phyloP scores from a whole-genome alignment of 2,329 filamentous ascomycete genomes.

The Colletotrichum noveboracense region DNA sequence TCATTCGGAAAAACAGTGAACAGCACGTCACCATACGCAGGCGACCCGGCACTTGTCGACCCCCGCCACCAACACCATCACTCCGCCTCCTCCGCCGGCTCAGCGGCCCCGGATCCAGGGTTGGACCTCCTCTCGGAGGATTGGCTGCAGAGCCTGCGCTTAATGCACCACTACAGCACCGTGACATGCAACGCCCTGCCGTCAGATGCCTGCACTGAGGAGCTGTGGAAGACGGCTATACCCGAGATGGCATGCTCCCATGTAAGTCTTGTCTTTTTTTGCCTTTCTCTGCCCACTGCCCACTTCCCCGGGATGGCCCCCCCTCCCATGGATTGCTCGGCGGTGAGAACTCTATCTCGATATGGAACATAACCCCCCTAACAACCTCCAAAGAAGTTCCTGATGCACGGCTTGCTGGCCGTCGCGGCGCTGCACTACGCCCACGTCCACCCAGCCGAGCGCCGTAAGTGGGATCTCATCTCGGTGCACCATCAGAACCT shows the following conservation, averaged over 20 bases:
- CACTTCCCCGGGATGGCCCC: neutral
- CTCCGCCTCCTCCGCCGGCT: neutral
- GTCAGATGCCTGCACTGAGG: slow-evolving; percentile 12
- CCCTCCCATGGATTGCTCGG: slow-evolving; percentile 3
- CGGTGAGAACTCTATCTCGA: neutral
- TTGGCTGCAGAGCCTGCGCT: slow-evolving; percentile 39
- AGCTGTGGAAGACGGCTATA: slow-evolving; percentile 19
- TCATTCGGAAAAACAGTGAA: neutral
- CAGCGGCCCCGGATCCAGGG: neutral
- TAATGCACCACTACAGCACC: slow-evolving; percentile 40
- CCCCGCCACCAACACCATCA: neutral
- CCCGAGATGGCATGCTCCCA: slow-evolving; percentile 19
- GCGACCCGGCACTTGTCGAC: neutral
- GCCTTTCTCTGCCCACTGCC: neutral
- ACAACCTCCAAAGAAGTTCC: slow-evolving; percentile 25
- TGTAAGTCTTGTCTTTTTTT: neutral
- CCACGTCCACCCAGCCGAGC: slow-evolving; percentile 26
- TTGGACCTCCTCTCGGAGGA: slow-evolving; percentile 25
- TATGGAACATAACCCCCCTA: neutral
- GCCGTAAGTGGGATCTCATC: slow-evolving; percentile 26
- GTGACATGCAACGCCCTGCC: slow-evolving; percentile 33
- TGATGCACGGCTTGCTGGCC: slow-evolving; percentile 37
- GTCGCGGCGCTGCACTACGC: slow-evolving; percentile 35
- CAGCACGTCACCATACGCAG: neutral
- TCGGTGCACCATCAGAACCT: slow-evolving; percentile 38